phyloP scores from a whole-genome alignment of 1,284 basidiomycete species.

The Limonomyces culmigenus region DNA sequence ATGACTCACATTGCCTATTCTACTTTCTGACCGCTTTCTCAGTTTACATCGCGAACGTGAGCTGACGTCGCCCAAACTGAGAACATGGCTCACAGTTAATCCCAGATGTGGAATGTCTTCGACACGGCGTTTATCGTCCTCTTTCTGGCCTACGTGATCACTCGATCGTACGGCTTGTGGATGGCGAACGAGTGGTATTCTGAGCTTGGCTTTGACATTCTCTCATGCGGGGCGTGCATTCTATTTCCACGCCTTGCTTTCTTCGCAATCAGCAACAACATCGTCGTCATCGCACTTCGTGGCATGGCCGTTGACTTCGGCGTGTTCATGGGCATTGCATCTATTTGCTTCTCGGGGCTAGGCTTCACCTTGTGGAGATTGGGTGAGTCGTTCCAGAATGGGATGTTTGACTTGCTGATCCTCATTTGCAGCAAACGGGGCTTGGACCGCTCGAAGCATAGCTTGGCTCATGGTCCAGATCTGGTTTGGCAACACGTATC shows the following conservation, averaged over 20 bases:
- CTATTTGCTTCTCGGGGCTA: conserved; percentile 79
- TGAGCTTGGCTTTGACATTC: conserved; percentile 63
- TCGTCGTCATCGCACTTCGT: conserved; percentile 61
- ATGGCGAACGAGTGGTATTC: conserved; percentile 31
- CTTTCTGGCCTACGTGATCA: conserved; percentile 49
- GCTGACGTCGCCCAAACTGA: conserved; percentile 4
- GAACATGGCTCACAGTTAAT: conserved; percentile 1
- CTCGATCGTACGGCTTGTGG: conserved; percentile 49
- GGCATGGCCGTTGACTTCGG: conserved; percentile 69
- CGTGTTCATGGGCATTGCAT: conserved; percentile 72
- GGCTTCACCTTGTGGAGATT: conserved; percentile 74
- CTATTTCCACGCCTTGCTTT: conserved; percentile 79
- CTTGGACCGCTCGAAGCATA: conserved; percentile 54
- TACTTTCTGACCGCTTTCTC: too few relatives aligned
- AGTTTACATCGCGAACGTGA: conserved; percentile 75
- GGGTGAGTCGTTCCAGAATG: conserved; percentile 19
- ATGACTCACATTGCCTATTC: too few relatives aligned
- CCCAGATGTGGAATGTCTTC: conserved; percentile 76
- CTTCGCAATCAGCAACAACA: conserved; percentile 71
- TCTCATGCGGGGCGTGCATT: conserved; percentile 76
- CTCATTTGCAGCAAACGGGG: conserved; percentile 20
- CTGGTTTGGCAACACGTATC: conserved; percentile 68
- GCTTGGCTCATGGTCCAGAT: conserved; percentile 72
- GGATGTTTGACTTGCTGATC: background rate
- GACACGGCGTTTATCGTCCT: conserved; percentile 65